phyloP scores from a whole-genome alignment of 768 basidiomycete genomes.

The Termitomyces sp. region DNA sequence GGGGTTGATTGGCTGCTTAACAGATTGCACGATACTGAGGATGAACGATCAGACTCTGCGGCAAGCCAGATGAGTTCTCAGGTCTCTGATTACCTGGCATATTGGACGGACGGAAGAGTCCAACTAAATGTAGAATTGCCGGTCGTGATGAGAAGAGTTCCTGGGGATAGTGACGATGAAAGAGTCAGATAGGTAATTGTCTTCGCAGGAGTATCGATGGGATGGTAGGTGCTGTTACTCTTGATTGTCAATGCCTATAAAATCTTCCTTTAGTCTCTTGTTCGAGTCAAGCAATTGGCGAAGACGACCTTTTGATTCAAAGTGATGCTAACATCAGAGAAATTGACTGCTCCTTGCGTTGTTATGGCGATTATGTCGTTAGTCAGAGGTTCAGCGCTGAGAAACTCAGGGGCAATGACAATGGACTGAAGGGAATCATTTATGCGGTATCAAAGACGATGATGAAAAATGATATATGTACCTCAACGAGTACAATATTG shows the following conservation, averaged over 20 bases:
- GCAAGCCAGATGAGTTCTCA: not conserved
- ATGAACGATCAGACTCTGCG: not conserved
- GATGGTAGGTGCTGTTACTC: slow-evolving; percentile 32
- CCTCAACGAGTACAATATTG: slow-evolving; percentile 41
- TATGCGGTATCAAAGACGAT: not conserved
- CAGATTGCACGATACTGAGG: slow-evolving; percentile 29
- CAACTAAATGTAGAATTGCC: slow-evolving; percentile 34
- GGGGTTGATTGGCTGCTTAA: slow-evolving; percentile 37
- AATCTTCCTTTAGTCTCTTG: not conserved
- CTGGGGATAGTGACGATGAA: slow-evolving; percentile 31
- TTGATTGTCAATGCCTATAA: slow-evolving; percentile 28
- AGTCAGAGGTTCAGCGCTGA: slow-evolving; percentile 47
- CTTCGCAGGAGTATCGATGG: slow-evolving; percentile 40
- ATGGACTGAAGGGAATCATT: slow-evolving; percentile 26
- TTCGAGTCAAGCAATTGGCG: not conserved
- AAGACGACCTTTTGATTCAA: slow-evolving; percentile 33
- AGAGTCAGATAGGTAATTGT: slow-evolving; percentile 47
- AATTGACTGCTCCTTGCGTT: slow-evolving; percentile 40
- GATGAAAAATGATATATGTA: slow-evolving; percentile 18
- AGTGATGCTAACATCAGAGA: slow-evolving; percentile 30
- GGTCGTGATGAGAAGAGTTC: slow-evolving; percentile 36
- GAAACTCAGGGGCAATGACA: slow-evolving; percentile 39
- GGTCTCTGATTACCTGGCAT: slow-evolving; percentile 27
- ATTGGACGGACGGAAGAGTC: slow-evolving; percentile 38
- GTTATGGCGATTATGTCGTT: slow-evolving; percentile 46